phyloP scores from a whole-genome alignment of 345 rosid species.

The Geranium brycei region DNA sequence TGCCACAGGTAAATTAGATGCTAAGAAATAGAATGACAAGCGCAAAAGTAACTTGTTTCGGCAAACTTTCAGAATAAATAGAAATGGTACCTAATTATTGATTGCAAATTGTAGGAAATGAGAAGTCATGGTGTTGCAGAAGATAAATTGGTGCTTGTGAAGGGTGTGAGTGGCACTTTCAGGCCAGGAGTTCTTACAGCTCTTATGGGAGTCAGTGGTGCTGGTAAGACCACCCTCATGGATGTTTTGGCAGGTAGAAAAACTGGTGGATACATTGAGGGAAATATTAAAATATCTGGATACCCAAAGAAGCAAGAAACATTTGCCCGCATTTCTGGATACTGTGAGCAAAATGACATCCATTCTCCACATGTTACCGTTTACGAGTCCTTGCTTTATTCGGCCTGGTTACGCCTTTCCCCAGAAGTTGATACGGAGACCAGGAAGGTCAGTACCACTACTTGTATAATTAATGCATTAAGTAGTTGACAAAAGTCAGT shows the following conservation, averaged over 20 bases:
- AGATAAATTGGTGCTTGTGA: slow-evolving; percentile 50
- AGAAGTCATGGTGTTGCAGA: slow-evolving; percentile 41
- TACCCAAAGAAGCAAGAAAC: slow-evolving; percentile 69
- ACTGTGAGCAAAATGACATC: slow-evolving; percentile 67
- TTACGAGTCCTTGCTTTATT: slow-evolving; percentile 59
- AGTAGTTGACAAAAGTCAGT: no score
- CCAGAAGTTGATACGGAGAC: slow-evolving; percentile 27
- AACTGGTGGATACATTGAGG: slow-evolving; percentile 68
- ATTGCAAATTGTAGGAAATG: slow-evolving; percentile 31
- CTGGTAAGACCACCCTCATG: slow-evolving; percentile 80
- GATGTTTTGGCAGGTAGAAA: slow-evolving; percentile 85
- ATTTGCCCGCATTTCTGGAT: slow-evolving; percentile 69
- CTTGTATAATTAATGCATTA: no score
- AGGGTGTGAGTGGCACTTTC: slow-evolving; percentile 67
- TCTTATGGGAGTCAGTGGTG: slow-evolving; percentile 69
- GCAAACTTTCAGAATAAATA: no score
- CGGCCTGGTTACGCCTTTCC: slow-evolving; percentile 67
- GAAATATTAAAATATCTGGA: slow-evolving; percentile 55
- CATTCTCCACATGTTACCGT: slow-evolving; percentile 73
- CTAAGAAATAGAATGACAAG: not conserved
- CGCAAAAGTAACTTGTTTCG: not conserved
- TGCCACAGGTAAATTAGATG: slow-evolving; percentile 26
- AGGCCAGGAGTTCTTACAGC: slow-evolving; percentile 81
- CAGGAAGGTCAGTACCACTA: slow-evolving; percentile 31
- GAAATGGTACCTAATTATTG: not conserved